These are phyloP conservation scores for Schwanniomyces polymorphus DNA, from an alignment of 805 yeast species.

Conservation along the genomic window DNA sequence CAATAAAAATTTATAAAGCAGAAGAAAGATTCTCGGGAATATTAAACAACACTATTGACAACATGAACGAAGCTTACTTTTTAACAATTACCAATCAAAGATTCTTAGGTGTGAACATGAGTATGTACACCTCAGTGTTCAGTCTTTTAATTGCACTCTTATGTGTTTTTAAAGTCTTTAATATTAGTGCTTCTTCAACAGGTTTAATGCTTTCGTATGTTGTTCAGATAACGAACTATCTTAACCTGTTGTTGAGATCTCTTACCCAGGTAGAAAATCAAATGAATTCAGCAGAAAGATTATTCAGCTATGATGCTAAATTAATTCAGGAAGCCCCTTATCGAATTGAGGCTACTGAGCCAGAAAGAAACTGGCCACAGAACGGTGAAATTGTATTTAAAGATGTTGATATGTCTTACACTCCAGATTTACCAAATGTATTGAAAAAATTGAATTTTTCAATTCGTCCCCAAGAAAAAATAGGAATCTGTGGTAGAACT, in stretches of 20 bases:
- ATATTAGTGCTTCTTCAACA: slow-evolving; percentile 52
- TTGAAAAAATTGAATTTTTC: slow-evolving; percentile 42
- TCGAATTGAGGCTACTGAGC: slow-evolving; percentile 41
- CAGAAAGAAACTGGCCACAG: slow-evolving; percentile 48
- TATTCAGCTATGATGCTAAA: slow-evolving; percentile 60
- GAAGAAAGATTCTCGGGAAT: slow-evolving; percentile 45
- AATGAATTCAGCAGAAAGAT: slow-evolving; percentile 74
- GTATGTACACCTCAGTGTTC: slow-evolving; percentile 49
- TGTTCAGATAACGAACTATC: slow-evolving; percentile 52
- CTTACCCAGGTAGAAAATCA: slow-evolving; percentile 74
- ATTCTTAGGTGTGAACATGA: slow-evolving; percentile 66
- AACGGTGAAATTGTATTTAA: slow-evolving; percentile 45
- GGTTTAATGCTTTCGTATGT: slow-evolving; percentile 71
- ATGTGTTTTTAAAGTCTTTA: slow-evolving; percentile 17
- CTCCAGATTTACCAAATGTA: slow-evolving; percentile 58
- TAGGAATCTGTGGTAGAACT: slow-evolving; percentile 84
- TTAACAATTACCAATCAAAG: slow-evolving; percentile 65
- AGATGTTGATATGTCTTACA: slow-evolving; percentile 49
- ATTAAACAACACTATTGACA: slow-evolving; percentile 49
- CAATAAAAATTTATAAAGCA: slow-evolving; percentile 59
- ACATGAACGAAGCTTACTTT: slow-evolving; percentile 66
- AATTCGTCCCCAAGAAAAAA: slow-evolving; percentile 57
- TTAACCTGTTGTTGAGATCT: slow-evolving; percentile 62
- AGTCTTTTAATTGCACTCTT: slow-evolving; percentile 48
- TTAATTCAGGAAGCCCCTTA: slow-evolving; percentile 67